Evolutionary conservation across 495 filamentous ascomycete species (phyloP), one percentile per base, ranked within the genome.

Genomic region (Aspergillus leporis): DNA sequence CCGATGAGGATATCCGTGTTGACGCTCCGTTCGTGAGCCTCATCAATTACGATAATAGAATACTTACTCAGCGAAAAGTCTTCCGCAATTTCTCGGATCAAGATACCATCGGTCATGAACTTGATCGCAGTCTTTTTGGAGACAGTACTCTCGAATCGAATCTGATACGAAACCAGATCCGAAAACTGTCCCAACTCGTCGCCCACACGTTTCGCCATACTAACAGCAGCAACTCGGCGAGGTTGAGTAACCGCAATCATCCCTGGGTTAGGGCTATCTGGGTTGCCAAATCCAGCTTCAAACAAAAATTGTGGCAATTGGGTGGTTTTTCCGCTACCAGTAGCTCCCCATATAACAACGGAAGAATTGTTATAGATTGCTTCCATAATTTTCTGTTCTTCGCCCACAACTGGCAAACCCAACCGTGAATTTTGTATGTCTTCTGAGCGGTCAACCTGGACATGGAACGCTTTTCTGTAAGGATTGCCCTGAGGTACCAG

Each of bases 371-470:
- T 91, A 68, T 95, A 85, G 18, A 98, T 92, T 4, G 93, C 92
- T 77, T 98, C 94, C 94, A 98, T 98, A 22, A 98, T 96, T 64
- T 89, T 92, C 65, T 98, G 94, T 67, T 98, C 94, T 66, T 98
- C 94, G 1, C 90, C 89, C 28, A 97, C 92, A 5, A 98, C 88
- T 0, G 94, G 94, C 31, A 98, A 78, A 22, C 87, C 83, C n/a
- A 92, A 75, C 36, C 94, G 87, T 9, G 84, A 82, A 36, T 82
- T 80, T 67, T 97, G 90, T 16, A 98, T 90, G 3, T 89, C 87
- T 10, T 83, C 73, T 16, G 83, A 70, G 54, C 95, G 84, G 23
- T 86, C 74, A 4, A 98, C 89, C 2, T 80, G 64, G 22, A 97
- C 87, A 63, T 82, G 89, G 67, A 83, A 94, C 2, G 87, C 87